Conservation (phyloP, 805 yeast species). For the Wickerhamomyces hampshirensis region DNA sequence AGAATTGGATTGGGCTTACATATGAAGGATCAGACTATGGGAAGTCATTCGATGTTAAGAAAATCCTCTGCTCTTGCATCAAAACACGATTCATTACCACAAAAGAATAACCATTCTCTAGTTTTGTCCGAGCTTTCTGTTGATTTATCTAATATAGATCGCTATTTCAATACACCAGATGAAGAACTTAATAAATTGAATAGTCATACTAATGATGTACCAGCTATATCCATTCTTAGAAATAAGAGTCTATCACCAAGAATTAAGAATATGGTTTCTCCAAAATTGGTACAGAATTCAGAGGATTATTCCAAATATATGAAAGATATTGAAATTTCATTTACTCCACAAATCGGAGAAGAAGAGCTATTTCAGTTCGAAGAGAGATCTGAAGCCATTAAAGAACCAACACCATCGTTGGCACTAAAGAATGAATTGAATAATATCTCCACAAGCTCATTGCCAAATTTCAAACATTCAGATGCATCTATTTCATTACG, state of each 20-base stretch:
- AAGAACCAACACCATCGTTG: not conserved
- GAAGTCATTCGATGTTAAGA: conserved; percentile 7
- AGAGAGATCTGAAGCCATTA: not conserved
- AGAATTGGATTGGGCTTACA: conserved; percentile 21
- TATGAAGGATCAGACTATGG: conserved; percentile 4
- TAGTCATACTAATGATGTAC: conserved; percentile 6
- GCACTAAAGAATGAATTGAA: not conserved
- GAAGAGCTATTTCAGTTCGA: not conserved
- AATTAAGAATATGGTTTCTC: conserved; percentile 5
- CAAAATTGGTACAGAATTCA: conserved; percentile 5
- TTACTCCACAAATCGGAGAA: conserved; percentile 5
- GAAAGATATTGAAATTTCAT: conserved; percentile 3
- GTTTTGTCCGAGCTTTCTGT: conserved; percentile 7
- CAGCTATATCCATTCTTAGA: not conserved
- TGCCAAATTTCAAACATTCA: conserved; percentile 13
- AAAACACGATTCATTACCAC: not conserved
- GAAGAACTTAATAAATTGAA: conserved; percentile 10
- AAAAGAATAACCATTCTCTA: conserved; percentile 4
- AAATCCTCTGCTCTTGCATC: conserved; percentile 15
- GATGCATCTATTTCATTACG: conserved; percentile 7
- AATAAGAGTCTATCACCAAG: conserved; percentile 2
- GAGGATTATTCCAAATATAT: conserved; percentile 3
- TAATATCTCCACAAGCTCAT: conserved; percentile 12
- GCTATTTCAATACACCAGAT: conserved; percentile 8
- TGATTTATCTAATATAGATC: conserved; percentile 9